Conservation (phyloP, 345 rosid genomes). For the Eucalyptus dawsonii region DNA sequence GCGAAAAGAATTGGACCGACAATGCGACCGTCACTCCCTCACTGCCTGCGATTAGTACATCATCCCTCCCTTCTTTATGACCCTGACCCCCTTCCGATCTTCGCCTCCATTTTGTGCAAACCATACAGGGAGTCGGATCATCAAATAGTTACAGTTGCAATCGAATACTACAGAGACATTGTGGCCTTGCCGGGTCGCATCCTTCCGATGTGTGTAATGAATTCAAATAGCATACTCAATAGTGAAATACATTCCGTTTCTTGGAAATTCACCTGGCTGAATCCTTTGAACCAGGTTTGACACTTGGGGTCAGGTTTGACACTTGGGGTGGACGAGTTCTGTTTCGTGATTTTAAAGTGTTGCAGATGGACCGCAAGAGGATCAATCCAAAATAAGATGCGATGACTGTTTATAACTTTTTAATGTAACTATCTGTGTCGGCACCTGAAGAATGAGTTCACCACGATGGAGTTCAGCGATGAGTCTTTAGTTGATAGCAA, state of each 20-base stretch:
- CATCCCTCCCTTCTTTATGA: conserved; percentile 22
- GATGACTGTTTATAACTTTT: not conserved
- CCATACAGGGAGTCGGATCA: not conserved
- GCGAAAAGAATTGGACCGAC: conserved; percentile 60
- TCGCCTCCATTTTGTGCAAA: not conserved
- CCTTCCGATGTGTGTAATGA: not conserved
- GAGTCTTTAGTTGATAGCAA: not conserved
- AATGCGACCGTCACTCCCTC: conserved; percentile 29
- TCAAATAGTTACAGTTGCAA: not conserved
- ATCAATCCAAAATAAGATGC: not conserved
- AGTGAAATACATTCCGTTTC: not conserved
- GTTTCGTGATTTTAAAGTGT: not conserved
- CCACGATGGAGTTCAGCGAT: not conserved
- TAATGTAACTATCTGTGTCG: not conserved
- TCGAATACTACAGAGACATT: not conserved
- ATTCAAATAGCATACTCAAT: not conserved
- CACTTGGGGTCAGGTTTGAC: not conserved
- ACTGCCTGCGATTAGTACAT: not conserved
- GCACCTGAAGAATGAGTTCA: not conserved
- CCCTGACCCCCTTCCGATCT: not conserved
- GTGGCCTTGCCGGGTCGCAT: not conserved
- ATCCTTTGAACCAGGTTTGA: not conserved
- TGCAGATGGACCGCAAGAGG: not conserved
- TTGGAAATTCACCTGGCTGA: not conserved
- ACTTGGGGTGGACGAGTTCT: not conserved